Evolutionary conservation across 441 rosid genomes (phyloP).

Genomic region (Bocquillonia castaneifolia): DNA sequence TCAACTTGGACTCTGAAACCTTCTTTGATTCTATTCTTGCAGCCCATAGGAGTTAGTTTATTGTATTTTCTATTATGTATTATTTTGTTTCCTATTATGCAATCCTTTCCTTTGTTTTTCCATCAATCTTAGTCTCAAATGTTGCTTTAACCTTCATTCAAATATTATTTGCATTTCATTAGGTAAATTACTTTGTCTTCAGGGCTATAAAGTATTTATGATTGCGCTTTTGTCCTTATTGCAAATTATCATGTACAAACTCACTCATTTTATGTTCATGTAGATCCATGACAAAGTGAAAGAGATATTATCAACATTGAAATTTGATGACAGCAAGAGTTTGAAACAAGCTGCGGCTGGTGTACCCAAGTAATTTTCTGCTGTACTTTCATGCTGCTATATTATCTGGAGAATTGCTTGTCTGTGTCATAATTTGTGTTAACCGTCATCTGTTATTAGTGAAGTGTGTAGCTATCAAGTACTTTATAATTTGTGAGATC

Average conservation of each 20-base stretch:
- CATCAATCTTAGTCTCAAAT: too few species aligned
- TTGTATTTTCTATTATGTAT: too few species aligned
- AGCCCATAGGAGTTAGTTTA: too few species aligned
- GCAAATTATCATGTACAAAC: constrained; percentile 1
- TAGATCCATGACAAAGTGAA: constrained; percentile 58
- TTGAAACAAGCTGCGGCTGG: constrained; percentile 41
- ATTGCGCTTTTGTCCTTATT: background rate
- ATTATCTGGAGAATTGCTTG: constrained; percentile 7
- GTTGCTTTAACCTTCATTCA: too few species aligned
- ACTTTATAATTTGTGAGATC: background rate
- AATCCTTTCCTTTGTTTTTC: too few species aligned
- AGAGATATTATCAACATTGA: constrained; percentile 49
- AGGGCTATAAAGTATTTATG: background rate
- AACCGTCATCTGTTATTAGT: constrained; percentile 1
- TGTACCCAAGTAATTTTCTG: constrained; percentile 46
- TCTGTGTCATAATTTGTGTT: background rate
- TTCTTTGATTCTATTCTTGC: too few species aligned
- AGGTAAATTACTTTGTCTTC: too few species aligned
- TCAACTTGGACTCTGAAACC: too few species aligned
- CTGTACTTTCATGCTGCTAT: constrained; percentile 19
- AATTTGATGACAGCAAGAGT: constrained; percentile 44
- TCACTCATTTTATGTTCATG: constrained; percentile 21
- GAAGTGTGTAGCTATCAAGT: constrained; percentile 7
- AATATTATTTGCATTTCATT: too few species aligned
- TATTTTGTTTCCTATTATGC: too few species aligned